These are phyloP conservation scores for Termitomyces sp. DNA, from an alignment of 768 basidiomycete genomes.

Conservation along the genomic window DNA sequence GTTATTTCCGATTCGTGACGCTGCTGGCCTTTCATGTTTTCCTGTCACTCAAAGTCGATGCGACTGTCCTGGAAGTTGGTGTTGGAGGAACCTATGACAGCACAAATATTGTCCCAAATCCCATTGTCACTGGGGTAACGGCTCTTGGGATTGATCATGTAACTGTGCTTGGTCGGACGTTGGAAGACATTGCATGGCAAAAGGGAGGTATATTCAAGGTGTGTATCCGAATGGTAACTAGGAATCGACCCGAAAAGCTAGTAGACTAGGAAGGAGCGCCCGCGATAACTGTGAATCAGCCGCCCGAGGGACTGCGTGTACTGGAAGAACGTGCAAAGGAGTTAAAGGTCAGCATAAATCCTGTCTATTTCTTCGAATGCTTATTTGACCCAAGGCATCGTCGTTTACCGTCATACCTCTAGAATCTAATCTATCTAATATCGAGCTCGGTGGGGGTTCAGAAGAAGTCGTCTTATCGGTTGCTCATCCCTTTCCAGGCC, in stretches of 20 bases:
- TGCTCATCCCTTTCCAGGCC: constrained; percentile 43
- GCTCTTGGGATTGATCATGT: constrained; percentile 93
- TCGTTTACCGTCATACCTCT: constrained; percentile 33
- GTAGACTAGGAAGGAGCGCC: constrained; percentile 67
- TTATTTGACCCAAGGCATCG: neutral
- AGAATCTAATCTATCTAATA: constrained; percentile 41
- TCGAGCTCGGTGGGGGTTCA: constrained; percentile 58
- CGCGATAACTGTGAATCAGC: constrained; percentile 82
- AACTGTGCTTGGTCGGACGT: constrained; percentile 79
- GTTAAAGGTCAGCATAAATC: constrained; percentile 45
- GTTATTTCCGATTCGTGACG: constrained; percentile 93
- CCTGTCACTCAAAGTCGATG: constrained; percentile 76
- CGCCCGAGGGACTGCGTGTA: constrained; percentile 60
- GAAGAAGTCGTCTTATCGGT: neutral
- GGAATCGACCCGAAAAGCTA: neutral
- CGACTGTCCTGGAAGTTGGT: constrained; percentile 93
- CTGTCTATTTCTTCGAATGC: neutral
- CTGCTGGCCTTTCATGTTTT: constrained; percentile 92
- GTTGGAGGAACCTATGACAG: constrained; percentile 93
- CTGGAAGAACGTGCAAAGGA: constrained; percentile 66
- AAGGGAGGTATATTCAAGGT: constrained; percentile 98
- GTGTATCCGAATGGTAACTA: constrained; percentile 3
- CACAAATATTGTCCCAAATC: constrained; percentile 91
- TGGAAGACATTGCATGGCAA: constrained; percentile 89
- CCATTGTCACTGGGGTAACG: constrained; percentile 87